Base-by-base conservation (phyloP, 192 early-diverging fungal species). In the Gonapodya prolifera region DNA sequence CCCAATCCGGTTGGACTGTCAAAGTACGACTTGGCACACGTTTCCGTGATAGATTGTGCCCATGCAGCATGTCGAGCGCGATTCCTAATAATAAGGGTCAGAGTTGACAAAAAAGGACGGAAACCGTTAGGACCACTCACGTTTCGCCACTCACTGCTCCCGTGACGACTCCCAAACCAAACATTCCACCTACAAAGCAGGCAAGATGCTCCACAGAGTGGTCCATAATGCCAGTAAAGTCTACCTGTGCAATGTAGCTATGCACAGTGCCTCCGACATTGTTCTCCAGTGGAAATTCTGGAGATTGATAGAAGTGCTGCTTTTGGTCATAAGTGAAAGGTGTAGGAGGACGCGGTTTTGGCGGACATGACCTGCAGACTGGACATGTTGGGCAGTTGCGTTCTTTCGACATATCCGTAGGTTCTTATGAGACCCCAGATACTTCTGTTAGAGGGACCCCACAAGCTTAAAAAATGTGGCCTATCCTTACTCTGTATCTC, bases 161-260 rank as follows among this genome's bases (percentile, higher is more conserved):
- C 71, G 71, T 30, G 71, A 18, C 28, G 28, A 32, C 71, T 16
- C 71, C 71, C 8, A 73, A 29, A 18, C 28, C 71, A 18, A 73
- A 73, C 71, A 32, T 73, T 32, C 71, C 71, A 18, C 71, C 71
- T 13, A 73, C 29, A 32, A 73, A 73, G 71, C 71, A 73, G 28
- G 71, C 16, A 2, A 73, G 71, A 29, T 73, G 71, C 31, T 73
- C 71, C 71, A 73, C 8, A 61, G 8, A 16, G 23, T 61, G 45
- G 8, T 61, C 45, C 45, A 61, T 8, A 8, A 61, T 61, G 8
- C 45, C 45, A 23, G 23, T 23, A 23, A 23, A 61, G 45, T 61
- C 45, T 61, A 61, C 8, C 23, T 61, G 45, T 61, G 45, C 45
- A 61, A 61, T 61, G 45, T 61, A 61, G 45, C 45, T 61, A 61